A percentile compares a stretch with the other conserved stretches of the same genome.
phyloP scores from a whole-genome alignment of 225 moss, liverwort and hornwort species.

The Bryoerythrophyllum caledonicum region DNA sequence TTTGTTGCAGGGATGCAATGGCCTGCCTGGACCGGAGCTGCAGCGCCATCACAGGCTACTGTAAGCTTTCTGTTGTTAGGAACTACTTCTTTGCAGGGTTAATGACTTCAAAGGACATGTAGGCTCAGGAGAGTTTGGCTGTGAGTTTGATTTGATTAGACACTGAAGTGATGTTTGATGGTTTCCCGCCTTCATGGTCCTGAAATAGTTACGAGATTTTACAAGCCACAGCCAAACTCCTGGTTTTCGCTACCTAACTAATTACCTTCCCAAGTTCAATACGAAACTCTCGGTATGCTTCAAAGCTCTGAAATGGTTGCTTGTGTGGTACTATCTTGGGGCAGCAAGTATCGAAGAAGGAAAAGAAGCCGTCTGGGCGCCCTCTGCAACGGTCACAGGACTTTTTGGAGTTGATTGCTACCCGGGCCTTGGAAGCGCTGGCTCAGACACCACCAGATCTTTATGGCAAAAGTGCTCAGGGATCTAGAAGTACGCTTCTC shows the following conservation, averaged over 20 bases:
- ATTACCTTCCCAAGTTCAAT: no score
- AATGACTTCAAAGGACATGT: background rate
- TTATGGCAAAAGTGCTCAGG: slow-evolving; percentile 10
- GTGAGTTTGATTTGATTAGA: no score
- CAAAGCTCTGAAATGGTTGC: background rate
- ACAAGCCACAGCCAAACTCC: no score
- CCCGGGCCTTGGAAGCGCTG: slow-evolving; percentile 48
- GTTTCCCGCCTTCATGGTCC: no score
- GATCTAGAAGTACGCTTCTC: slow-evolving; percentile 21
- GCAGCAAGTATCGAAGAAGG: slow-evolving; percentile 30
- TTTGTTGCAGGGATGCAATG: slow-evolving; percentile 44
- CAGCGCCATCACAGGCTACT: slow-evolving; percentile 21
- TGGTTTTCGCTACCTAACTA: no score
- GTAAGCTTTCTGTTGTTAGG: slow-evolving; percentile 30
- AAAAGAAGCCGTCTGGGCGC: background rate
- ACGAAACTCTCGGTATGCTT: background rate
- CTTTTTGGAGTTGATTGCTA: slow-evolving; percentile 30
- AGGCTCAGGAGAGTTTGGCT: no score
- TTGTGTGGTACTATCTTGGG: slow-evolving; percentile 9
- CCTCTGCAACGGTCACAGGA: slow-evolving; percentile 21
- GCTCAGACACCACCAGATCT: slow-evolving; percentile 34
- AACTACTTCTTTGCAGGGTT: background rate
- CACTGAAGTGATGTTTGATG: no score
- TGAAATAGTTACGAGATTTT: no score
- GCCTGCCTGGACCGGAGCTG: slow-evolving; percentile 40